These are phyloP conservation scores for Potentilla sterilis DNA, from an alignment of 306 rosid genomes.

Conservation along the genomic window DNA sequence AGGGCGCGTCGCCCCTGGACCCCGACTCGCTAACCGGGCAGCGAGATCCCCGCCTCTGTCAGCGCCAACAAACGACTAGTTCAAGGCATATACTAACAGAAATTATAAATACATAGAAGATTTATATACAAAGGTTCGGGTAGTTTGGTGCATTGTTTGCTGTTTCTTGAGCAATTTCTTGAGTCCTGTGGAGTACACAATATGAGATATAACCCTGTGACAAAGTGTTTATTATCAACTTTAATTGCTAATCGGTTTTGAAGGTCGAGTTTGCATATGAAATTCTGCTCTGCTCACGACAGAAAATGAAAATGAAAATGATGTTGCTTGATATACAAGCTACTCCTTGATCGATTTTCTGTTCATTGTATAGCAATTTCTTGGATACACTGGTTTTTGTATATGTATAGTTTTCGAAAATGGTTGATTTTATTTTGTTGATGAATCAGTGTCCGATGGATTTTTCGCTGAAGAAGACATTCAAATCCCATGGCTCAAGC, in stretches of 20 bases:
- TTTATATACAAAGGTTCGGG: neutral
- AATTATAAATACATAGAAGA: no score
- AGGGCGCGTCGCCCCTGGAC: no score
- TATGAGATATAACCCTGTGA: neutral
- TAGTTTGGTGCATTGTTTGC: neutral
- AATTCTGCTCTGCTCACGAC: neutral
- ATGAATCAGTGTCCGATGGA: slow-evolving; percentile 40
- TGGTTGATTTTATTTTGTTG: neutral
- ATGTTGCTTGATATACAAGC: neutral
- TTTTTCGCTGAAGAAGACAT: slow-evolving; percentile 53
- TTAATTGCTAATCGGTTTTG: no score
- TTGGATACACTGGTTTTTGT: neutral
- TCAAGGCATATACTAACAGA: no score
- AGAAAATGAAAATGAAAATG: neutral
- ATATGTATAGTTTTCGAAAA: neutral
- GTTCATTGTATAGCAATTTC: no score
- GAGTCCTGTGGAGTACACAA: neutral
- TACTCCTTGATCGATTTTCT: neutral
- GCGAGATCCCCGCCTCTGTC: no score
- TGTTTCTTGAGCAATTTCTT: neutral
- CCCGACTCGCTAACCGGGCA: no score
- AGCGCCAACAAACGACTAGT: no score
- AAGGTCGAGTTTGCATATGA: neutral
- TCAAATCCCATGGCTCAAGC: slow-evolving; percentile 50
- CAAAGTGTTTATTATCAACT: neutral